phyloP scores from a whole-genome alignment of 2,329 filamentous ascomycete species.

The Clonostachys rhizophaga region DNA sequence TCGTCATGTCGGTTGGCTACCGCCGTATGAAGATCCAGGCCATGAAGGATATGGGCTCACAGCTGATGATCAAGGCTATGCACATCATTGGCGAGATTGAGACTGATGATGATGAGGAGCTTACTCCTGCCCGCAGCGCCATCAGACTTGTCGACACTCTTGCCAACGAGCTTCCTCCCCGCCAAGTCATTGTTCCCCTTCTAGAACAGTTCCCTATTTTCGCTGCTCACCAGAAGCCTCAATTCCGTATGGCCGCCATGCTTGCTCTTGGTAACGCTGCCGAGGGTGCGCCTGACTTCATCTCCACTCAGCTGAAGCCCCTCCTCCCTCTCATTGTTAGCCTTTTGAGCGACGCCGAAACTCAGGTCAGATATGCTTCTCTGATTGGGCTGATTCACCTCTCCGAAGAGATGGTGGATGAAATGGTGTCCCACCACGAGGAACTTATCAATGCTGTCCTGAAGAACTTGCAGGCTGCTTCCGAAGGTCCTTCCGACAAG shows the following conservation, averaged over 20 bases:
- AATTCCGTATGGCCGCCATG: constrained; percentile 85
- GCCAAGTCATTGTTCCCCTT: constrained; percentile 89
- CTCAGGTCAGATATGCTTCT: constrained; percentile 80
- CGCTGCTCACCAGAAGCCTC: constrained; percentile 67
- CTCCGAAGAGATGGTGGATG: constrained; percentile 89
- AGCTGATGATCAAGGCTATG: constrained; percentile 82
- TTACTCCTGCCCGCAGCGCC: constrained; percentile 77
- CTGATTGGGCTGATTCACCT: constrained; percentile 84
- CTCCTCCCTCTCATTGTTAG: constrained; percentile 82
- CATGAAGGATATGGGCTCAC: constrained; percentile 76
- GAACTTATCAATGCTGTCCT: constrained; percentile 79
- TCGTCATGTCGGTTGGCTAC: constrained; percentile 88
- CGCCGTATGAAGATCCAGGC: constrained; percentile 94
- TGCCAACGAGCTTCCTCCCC: constrained; percentile 81
- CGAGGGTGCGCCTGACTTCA: constrained; percentile 95
- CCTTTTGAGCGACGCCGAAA: constrained; percentile 79
- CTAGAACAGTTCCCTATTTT: constrained; percentile 83
- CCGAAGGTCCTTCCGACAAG: constrained; percentile 63
- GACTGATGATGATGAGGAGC: constrained; percentile 67
- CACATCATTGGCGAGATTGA: constrained; percentile 88
- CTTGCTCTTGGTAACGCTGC: constrained; percentile 90
- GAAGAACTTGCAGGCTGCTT: constrained; percentile 82
- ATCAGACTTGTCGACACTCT: constrained; percentile 86
- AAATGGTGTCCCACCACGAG: constrained; percentile 81
- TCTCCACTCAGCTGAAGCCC: constrained; percentile 83